Evolutionary conservation across 2,329 filamentous ascomycete genomes (phyloP).

Genomic region (Colletotrichum sp.): DNA sequence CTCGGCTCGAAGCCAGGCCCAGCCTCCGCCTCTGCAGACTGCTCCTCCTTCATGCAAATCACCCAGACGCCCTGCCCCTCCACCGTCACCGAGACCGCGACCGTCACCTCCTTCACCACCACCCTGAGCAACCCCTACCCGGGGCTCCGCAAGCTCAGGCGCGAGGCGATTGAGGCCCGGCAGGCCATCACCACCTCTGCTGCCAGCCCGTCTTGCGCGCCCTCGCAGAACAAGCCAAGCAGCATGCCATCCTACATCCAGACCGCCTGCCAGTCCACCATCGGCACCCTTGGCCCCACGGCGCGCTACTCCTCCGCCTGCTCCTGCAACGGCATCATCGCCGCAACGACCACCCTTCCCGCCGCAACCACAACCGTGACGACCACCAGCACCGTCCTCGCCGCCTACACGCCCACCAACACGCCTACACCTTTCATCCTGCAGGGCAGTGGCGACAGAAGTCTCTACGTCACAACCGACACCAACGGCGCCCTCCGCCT

Average conservation of each 20-base stretch:
- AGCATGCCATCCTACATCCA: not conserved
- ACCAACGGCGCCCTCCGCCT: not conserved
- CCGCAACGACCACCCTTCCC: conserved; percentile 39
- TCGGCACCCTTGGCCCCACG: not conserved
- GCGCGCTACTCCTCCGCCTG: conserved; percentile 43
- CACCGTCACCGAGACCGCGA: not conserved
- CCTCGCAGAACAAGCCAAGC: not conserved
- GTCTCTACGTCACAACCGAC: not conserved
- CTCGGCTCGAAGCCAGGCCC: not conserved
- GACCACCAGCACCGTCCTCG: conserved; percentile 38
- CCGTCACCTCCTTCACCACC: not conserved
- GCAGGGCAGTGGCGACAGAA: not conserved
- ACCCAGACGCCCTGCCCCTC: not conserved
- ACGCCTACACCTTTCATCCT: not conserved
- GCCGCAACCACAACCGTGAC: conserved; percentile 42
- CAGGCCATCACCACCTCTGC: not conserved
- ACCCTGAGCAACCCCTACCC: not conserved
- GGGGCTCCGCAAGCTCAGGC: not conserved
- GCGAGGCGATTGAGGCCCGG: not conserved
- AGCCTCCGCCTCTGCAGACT: not conserved
- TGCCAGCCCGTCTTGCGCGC: not conserved
- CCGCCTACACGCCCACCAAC: conserved; percentile 2
- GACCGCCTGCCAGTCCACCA: not conserved
- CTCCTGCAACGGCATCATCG: conserved; percentile 48
- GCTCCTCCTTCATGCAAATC: not conserved